Base-by-base conservation (phyloP, 345 rosid species). In the Psidium friedrichsthalianum region DNA sequence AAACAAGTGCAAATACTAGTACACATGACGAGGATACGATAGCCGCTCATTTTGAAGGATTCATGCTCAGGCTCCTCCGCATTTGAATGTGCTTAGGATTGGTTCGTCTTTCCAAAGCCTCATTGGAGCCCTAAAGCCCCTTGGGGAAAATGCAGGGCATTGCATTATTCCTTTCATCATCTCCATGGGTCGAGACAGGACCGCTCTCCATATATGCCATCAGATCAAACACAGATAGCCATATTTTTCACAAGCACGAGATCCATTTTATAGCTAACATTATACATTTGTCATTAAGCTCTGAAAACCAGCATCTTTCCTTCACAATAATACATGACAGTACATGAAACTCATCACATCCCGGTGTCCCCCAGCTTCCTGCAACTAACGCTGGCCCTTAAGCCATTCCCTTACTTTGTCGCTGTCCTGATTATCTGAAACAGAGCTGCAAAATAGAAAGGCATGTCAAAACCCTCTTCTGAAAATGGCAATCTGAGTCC, bases 351-450 rank as follows among this genome's bases (percentile, higher is more conserved):
- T 20, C 47, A 2, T 82, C 58, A n/a, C 49, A 0, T 27, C 14
- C 84, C 3, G 44, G 24, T 40, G 57, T 53, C 84, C 32, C 32
- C 84, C 84, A 14, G 58, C 27, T 55, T 21, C 25, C n/a, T 13
- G 49, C 84, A 5, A 29, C 56, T 55, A 21, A 54, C 16, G 47
- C 52, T 44, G 6, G 42, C 25, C 83, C 40, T 84, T 55, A 89
- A 51, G 86, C 87, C 88, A 86, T 84, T 44, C 91, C 89, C 27
- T 78, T 81, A 52, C 84, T 64, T 64, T 12, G 86, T 56, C 6
- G 90, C 90, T 20, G 84, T 87, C 84, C 90, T 86, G 83, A 91
- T 88, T 47, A 91, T 88, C 90, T 86, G 91, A 85, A 91, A 87
- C 83, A 91, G 82, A 85, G 90, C 93, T 91, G 92, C 57, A 56